A percentile compares a stretch with the other conserved stretches of the same genome.
Evolutionary conservation across 495 filamentous ascomycete genomes (phyloP).

Genomic region (Parathielavia hyrcaniae): DNA sequence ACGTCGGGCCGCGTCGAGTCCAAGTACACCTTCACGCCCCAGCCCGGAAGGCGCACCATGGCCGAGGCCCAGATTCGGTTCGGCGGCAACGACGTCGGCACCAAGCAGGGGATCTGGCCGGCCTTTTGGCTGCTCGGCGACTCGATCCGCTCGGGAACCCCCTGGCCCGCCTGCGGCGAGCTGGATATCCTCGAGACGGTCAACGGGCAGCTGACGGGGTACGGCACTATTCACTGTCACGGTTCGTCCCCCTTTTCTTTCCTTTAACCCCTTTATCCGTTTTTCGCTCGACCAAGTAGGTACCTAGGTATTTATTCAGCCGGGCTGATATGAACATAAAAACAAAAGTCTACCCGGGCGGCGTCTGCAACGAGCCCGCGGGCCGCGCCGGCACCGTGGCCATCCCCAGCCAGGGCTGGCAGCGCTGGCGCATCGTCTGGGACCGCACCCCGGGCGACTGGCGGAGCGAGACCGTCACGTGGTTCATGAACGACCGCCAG

Average conservation of each 20-base stretch:
- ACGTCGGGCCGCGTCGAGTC: slow-evolving; percentile 47
- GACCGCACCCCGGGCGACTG: slow-evolving; percentile 38
- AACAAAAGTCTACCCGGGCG: slow-evolving; percentile 30
- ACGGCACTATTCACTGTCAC: slow-evolving; percentile 47
- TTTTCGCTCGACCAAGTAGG: too few species aligned
- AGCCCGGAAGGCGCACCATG: slow-evolving; percentile 34
- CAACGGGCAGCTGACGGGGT: slow-evolving; percentile 39
- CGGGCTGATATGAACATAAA: neutral
- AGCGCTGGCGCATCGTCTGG: slow-evolving; percentile 43
- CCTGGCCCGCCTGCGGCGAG: slow-evolving; percentile 48
- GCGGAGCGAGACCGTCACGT: slow-evolving; percentile 42
- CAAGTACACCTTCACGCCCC: slow-evolving; percentile 40
- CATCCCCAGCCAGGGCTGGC: slow-evolving; percentile 41
- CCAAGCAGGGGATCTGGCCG: slow-evolving; percentile 49
- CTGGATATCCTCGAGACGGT: slow-evolving; percentile 48
- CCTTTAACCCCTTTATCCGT: too few species aligned
- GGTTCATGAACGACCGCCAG: slow-evolving; percentile 41
- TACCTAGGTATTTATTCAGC: too few species aligned
- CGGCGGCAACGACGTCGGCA: slow-evolving; percentile 31
- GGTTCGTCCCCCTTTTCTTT: neutral
- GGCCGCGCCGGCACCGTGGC: slow-evolving; percentile 33
- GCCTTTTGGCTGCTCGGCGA: slow-evolving; percentile 50
- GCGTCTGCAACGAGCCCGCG: slow-evolving; percentile 43
- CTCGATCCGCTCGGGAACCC: slow-evolving; percentile 33
- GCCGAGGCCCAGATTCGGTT: slow-evolving; percentile 42